phyloP scores from a whole-genome alignment of 2,329 filamentous ascomycete genomes.

The Stachybotrys chlorohalonatus region DNA sequence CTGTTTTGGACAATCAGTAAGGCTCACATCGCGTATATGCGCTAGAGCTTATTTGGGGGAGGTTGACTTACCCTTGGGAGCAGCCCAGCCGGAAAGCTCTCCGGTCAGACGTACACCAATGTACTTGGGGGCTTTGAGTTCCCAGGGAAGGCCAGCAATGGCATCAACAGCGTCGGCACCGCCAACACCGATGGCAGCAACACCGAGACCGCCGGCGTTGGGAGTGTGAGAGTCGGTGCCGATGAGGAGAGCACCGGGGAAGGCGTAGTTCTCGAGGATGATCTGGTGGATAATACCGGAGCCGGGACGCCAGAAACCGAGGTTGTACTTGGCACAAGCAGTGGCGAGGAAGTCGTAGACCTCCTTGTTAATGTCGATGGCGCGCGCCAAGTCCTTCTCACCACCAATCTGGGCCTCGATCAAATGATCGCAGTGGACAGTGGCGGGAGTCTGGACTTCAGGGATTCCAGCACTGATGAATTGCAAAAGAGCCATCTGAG shows the following conservation, averaged over 20 bases:
- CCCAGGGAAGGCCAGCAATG: slow-evolving; percentile 95
- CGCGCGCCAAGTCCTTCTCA: slow-evolving; percentile 84
- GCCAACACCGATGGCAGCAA: slow-evolving; percentile 91
- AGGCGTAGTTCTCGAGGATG: slow-evolving; percentile 96
- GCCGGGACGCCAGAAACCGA: slow-evolving; percentile 98
- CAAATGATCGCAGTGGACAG: slow-evolving; percentile 98
- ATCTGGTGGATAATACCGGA: slow-evolving; percentile 99
- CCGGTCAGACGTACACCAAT: slow-evolving; percentile 96
- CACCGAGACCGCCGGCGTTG: slow-evolving; percentile 92
- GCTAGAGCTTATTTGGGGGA: neutral
- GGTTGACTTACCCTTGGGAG: slow-evolving; percentile 68
- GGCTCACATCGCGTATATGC: neutral
- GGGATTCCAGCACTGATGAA: slow-evolving; percentile 99
- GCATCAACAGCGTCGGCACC: slow-evolving; percentile 98
- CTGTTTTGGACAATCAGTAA: slow-evolving; percentile 30
- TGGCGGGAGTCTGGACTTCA: slow-evolving; percentile 85
- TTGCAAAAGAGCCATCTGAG: slow-evolving; percentile 98
- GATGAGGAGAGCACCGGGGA: slow-evolving; percentile 95
- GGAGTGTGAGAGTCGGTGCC: slow-evolving; percentile 97
- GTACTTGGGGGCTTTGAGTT: slow-evolving; percentile 94
- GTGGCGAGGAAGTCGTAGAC: slow-evolving; percentile 95
- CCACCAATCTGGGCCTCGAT: slow-evolving; percentile 96
- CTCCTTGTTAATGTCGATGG: slow-evolving; percentile 94
- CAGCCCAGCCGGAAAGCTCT: slow-evolving; percentile 78
- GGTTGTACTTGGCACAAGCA: slow-evolving; percentile 98